Conservation (phyloP, 352 stramenopile genomes). For the Globisporangium acanthophoron region DNA sequence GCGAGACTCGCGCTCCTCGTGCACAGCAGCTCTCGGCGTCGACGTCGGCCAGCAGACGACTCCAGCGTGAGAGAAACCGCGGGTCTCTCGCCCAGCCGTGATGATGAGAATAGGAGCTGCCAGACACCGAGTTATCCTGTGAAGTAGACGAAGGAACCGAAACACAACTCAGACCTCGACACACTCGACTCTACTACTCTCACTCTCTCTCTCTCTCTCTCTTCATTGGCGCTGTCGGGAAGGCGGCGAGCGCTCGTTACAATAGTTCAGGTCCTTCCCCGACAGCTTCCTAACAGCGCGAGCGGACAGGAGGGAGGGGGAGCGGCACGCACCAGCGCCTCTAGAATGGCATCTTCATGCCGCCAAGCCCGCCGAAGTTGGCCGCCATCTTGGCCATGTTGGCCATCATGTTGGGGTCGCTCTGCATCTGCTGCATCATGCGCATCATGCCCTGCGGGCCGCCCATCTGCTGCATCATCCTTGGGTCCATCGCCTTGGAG, state of each 20-base stretch:
- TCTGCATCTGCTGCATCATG: constrained; percentile 95
- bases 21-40: no score
- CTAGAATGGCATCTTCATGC: constrained; percentile 82
- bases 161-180: no score
- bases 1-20: no score
- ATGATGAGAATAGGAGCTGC: no score
- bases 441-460: constrained; percentile 84
- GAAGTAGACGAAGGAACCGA: no score
- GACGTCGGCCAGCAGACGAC: no score
- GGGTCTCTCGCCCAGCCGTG: no score
- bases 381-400: constrained; percentile 79
- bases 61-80: no score
- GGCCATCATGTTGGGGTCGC: constrained; percentile 58
- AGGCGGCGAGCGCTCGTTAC: background rate
- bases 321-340: background rate
- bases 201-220: no score
- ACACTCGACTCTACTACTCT: no score
- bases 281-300: background rate
- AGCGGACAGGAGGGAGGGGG: background rate
- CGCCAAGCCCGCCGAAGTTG: constrained; percentile 31
- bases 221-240: background rate
- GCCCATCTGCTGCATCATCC: constrained; percentile 90
- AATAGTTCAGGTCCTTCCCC: background rate
- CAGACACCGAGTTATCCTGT: no score
- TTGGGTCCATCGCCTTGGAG: constrained; percentile 91